phyloP scores from a whole-genome alignment of 768 basidiomycete genomes.

The Daedalea quercina region DNA sequence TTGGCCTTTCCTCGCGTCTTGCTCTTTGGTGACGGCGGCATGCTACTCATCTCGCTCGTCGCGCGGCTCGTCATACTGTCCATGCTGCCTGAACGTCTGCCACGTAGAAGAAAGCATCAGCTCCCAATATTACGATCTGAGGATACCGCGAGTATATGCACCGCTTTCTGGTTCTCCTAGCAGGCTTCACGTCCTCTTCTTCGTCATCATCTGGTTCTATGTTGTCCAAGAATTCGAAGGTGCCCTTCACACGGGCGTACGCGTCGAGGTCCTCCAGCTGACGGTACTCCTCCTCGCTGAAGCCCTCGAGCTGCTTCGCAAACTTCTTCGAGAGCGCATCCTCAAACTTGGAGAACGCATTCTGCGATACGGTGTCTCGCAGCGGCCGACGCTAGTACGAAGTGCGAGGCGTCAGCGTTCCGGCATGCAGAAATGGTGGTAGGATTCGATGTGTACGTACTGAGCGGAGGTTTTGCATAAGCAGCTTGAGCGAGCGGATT shows the following conservation, averaged over 20 bases:
- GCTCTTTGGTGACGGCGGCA: slow-evolving; percentile 8
- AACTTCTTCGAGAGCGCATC: slow-evolving; percentile 61
- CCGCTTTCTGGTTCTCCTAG: slow-evolving; percentile 43
- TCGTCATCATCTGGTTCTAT: slow-evolving; percentile 64
- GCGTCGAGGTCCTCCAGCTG: slow-evolving; percentile 46
- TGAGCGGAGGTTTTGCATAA: slow-evolving; percentile 51
- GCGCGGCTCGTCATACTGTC: slow-evolving; percentile 35
- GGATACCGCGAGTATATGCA: slow-evolving; percentile 16
- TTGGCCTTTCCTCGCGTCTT: slow-evolving; percentile 21
- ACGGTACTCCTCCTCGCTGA: slow-evolving; percentile 66
- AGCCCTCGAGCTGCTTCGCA: slow-evolving; percentile 59
- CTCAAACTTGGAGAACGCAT: slow-evolving; percentile 70
- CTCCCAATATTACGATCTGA: neutral
- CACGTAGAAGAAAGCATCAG: slow-evolving; percentile 1
- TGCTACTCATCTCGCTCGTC: slow-evolving; percentile 15
- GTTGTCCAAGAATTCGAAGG: slow-evolving; percentile 69
- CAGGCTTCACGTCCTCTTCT: slow-evolving; percentile 32
- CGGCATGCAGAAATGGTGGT: neutral
- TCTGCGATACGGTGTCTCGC: slow-evolving; percentile 53
- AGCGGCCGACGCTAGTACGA: slow-evolving; percentile 46
- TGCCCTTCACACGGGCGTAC: slow-evolving; percentile 26
- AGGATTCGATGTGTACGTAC: too few species aligned
- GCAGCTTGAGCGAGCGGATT: slow-evolving; percentile 52
- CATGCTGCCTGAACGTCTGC: slow-evolving; percentile 56
- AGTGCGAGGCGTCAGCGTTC: slow-evolving; percentile 1